These are phyloP conservation scores for Clonostachys solani DNA, from an alignment of 2,329 filamentous ascomycete species.

Conservation along the genomic window DNA sequence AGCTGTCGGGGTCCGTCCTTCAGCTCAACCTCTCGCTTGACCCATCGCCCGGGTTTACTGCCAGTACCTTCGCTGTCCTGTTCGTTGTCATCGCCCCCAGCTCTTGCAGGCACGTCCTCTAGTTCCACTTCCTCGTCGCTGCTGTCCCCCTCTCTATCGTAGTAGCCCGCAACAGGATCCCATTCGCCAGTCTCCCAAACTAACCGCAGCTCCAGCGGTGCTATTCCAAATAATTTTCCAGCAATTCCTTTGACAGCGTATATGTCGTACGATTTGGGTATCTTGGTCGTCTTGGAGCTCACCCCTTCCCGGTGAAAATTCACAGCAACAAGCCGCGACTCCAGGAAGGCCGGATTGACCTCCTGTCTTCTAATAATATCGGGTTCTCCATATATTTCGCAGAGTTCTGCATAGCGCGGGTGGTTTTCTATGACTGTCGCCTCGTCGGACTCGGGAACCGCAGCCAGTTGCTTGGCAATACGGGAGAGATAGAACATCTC, in stretches of 20 bases:
- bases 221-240: constrained; percentile 61
- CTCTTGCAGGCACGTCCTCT: constrained; percentile 16
- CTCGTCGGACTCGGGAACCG: constrained; percentile 48
- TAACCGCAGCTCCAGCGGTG: constrained; percentile 61
- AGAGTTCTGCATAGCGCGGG: constrained; percentile 70
- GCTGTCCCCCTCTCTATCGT: constrained; percentile 51
- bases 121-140: constrained; percentile 39
- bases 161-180: constrained; percentile 68
- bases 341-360: constrained; percentile 75
- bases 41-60: constrained; percentile 44
- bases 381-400: constrained; percentile 70
- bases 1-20: constrained; percentile 75
- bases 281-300: constrained; percentile 32
- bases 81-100: constrained; percentile 13
- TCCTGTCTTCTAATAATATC: constrained; percentile 50
- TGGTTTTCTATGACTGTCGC: constrained; percentile 57
- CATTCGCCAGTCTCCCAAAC: constrained; percentile 90
- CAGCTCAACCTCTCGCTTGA: constrained; percentile 76
- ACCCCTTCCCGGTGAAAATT: constrained; percentile 33
- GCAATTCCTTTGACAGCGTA: constrained; percentile 80
- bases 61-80: constrained; percentile 17
- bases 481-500: constrained; percentile 90
- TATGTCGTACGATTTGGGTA: constrained; percentile 75
- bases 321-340: constrained; percentile 70
- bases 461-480: constrained; percentile 71